Conservation (phyloP, 148 eudicot species). For the Amaranthus hypochondriacus region DNA sequence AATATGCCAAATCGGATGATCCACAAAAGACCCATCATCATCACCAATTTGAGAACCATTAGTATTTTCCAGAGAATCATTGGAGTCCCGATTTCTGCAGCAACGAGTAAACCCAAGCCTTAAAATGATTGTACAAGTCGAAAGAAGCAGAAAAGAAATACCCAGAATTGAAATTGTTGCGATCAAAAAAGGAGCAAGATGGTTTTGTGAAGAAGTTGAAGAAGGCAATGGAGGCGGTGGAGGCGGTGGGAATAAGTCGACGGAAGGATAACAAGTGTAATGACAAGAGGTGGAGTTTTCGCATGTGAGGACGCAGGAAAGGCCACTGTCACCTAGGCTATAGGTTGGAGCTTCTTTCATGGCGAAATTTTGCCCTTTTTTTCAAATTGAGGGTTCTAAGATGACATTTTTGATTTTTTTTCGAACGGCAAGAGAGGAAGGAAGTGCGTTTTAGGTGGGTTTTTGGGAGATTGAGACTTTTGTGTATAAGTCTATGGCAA, state of each 20-base stretch:
- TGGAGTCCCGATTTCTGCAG: conserved; percentile 10
- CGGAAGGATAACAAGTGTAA: too few relatives aligned
- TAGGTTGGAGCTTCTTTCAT: too few relatives aligned
- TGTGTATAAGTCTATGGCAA: too few relatives aligned
- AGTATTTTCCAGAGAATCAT: neutral
- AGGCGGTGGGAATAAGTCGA: neutral
- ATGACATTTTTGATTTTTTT: too few relatives aligned
- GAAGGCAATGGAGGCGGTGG: conserved; percentile 12
- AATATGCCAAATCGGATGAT: conserved; percentile 58
- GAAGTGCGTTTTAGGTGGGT: too few relatives aligned
- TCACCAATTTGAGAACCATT: conserved; percentile 15
- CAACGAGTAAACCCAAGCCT: conserved; percentile 18
- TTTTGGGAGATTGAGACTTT: too few relatives aligned
- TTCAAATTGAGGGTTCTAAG: too few relatives aligned
- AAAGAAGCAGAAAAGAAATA: conserved; percentile 33
- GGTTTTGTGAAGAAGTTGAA: conserved; percentile 16
- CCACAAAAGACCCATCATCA: conserved; percentile 12
- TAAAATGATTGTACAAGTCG: conserved; percentile 30
- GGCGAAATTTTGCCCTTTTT: too few relatives aligned
- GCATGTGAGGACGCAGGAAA: too few relatives aligned
- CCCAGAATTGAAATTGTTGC: conserved; percentile 37
- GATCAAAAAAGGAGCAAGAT: conserved; percentile 24
- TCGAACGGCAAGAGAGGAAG: too few relatives aligned
- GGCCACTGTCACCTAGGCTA: too few relatives aligned
- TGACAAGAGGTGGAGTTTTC: too few relatives aligned